A percentile compares a stretch with the other conserved stretches of the same genome.
These are phyloP conservation scores for Ceratocystis harringtonii DNA, from an alignment of 2,329 filamentous ascomycete genomes.

Conservation along the genomic window DNA sequence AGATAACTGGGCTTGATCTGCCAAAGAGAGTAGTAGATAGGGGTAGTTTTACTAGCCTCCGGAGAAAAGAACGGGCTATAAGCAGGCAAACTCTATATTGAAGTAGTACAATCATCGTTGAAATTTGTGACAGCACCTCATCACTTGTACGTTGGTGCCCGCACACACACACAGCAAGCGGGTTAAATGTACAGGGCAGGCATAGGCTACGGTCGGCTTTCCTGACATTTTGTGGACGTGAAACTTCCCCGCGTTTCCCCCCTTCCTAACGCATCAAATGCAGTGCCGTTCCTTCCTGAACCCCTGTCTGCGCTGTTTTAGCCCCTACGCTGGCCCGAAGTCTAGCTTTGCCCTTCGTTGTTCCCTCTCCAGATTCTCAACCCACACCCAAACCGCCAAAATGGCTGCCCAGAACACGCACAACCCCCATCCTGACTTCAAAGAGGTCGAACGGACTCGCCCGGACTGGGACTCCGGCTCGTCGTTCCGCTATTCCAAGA, in stretches of 20 bases:
- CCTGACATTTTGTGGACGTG: neutral
- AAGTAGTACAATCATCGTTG: no score
- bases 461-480: conserved; percentile 40
- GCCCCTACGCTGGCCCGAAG: conserved; percentile 7
- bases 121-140: no score
- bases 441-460: conserved; percentile 50
- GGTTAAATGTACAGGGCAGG: neutral
- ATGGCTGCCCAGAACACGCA: conserved; percentile 29
- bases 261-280: neutral
- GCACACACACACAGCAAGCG: neutral
- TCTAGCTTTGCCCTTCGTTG: conserved; percentile 6
- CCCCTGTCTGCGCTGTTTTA: neutral
- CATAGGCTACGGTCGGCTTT: neutral
- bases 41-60: no score
- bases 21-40: no score
- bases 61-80: no score
- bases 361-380: conserved; percentile 18
- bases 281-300: neutral
- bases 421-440: conserved; percentile 63
- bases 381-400: neutral
- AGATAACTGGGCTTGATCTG: no score
- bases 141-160: no score
- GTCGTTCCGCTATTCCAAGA: conserved; percentile 44
- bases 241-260: conserved; percentile 1
- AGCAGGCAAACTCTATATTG: no score